Conservation (phyloP, 2,329 filamentous ascomycete species). For the Fusarium nelsonii region DNA sequence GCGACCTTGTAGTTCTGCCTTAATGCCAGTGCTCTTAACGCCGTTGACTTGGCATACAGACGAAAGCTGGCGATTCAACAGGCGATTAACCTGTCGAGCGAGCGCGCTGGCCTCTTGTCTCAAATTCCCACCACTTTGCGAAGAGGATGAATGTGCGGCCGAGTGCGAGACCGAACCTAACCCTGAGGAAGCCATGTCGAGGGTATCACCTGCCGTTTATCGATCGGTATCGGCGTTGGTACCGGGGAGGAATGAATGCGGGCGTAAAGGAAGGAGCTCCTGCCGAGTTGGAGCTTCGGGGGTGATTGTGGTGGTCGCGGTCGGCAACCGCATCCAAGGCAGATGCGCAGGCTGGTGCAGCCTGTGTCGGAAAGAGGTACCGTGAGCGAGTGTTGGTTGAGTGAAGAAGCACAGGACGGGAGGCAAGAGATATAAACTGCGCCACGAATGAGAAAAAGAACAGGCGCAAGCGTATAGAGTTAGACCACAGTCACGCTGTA, state of each 20-base stretch:
- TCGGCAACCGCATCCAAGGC: slow-evolving; percentile 48
- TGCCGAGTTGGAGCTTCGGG: slow-evolving; percentile 25
- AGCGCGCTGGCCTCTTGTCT: slow-evolving; percentile 61
- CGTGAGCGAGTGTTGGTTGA: slow-evolving; percentile 7
- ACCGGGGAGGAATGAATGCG: not conserved
- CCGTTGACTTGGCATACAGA: slow-evolving; percentile 80
- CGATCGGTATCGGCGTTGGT: slow-evolving; percentile 13
- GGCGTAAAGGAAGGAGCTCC: slow-evolving; percentile 23
- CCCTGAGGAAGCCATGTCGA: slow-evolving; percentile 46
- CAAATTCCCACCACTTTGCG: slow-evolving; percentile 47
- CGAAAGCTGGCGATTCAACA: slow-evolving; percentile 76
- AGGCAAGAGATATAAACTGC: slow-evolving; percentile 12
- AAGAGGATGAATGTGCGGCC: slow-evolving; percentile 30
- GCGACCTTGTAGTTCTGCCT: slow-evolving; percentile 82
- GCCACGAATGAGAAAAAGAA: slow-evolving; percentile 7
- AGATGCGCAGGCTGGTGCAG: slow-evolving; percentile 40
- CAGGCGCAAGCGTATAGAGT: not conserved
- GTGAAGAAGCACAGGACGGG: not conserved
- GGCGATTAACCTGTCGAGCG: slow-evolving; percentile 58
- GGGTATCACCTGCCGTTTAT: slow-evolving; percentile 28
- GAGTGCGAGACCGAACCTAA: slow-evolving; percentile 40
- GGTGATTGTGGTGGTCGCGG: slow-evolving; percentile 35
- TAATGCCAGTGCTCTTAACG: slow-evolving; percentile 84
- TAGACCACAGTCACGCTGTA: not conserved
- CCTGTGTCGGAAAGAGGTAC: slow-evolving; percentile 34